Percentiles rank a stretch among this genome's conserved stretches.
Evolutionary conservation across 176 grass and related monocot genomes (phyloP).

Genomic region (Hordeum marinum): DNA sequence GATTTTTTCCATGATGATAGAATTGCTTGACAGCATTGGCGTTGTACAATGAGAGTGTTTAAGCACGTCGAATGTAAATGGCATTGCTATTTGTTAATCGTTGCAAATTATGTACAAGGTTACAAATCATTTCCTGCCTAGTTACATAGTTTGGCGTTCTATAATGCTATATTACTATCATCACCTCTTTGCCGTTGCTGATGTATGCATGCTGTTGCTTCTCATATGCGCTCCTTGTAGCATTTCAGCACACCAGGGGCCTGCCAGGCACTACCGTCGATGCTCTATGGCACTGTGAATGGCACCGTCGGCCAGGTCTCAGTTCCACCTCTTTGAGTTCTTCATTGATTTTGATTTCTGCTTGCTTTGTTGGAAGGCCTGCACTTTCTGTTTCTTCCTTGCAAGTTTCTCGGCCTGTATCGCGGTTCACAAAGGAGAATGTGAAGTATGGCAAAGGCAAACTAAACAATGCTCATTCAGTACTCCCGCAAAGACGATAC

Average conservation of each 20-base stretch:
- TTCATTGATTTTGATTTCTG: constrained; percentile 76
- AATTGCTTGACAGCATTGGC: neutral
- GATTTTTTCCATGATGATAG: neutral
- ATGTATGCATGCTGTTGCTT: neutral
- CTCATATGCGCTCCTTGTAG: neutral
- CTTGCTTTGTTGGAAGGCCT: constrained; percentile 89
- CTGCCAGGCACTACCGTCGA: neutral
- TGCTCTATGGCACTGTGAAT: neutral
- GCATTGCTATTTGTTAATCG: neutral
- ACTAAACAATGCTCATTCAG: neutral
- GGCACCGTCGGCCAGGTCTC: neutral
- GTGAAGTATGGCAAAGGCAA: neutral
- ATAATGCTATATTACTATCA: neutral
- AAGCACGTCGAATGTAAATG: neutral
- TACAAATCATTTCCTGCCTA: neutral
- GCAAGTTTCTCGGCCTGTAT: constrained; percentile 79
- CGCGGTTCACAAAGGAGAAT: neutral
- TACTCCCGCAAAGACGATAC: neutral
- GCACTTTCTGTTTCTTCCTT: constrained; percentile 87
- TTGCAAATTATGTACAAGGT: constrained; percentile 50
- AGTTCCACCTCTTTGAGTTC: constrained; percentile 82
- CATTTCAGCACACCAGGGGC: neutral
- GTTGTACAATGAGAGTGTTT: constrained; percentile 18
- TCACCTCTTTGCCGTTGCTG: neutral
- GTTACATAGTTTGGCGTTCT: constrained; percentile 11